Evolutionary conservation across 2,329 filamentous ascomycete species (phyloP).

Genomic region (Diatrype stigma): DNA sequence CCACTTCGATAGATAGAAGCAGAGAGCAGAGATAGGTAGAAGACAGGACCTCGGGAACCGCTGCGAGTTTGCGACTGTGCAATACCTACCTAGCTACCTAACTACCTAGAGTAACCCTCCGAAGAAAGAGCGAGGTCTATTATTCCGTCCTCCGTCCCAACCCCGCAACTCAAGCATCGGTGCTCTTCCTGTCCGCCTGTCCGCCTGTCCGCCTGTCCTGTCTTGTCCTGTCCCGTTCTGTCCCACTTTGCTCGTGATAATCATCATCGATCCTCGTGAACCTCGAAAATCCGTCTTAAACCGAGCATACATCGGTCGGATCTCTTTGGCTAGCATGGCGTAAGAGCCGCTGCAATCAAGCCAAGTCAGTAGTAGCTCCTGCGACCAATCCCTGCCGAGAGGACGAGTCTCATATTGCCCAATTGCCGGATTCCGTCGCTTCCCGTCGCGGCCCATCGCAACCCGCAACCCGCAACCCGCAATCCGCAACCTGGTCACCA

Average conservation of each 20-base stretch:
- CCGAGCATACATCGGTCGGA: conserved; percentile 18
- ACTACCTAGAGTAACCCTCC: neutral
- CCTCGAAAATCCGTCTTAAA: conserved; percentile 31
- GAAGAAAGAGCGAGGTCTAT: too few species aligned
- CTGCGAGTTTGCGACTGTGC: too few species aligned
- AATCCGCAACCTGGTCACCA: neutral
- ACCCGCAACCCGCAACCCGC: neutral
- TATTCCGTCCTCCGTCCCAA: neutral
- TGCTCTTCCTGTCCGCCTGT: neutral
- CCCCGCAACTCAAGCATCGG: neutral
- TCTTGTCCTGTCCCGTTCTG: too few species aligned
- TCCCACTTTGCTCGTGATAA: conserved; percentile 1
- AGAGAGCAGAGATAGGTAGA: neutral
- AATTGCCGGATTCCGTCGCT: neutral
- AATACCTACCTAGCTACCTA: too few species aligned
- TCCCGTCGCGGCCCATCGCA: neutral
- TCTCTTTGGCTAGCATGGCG: neutral
- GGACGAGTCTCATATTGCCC: neutral
- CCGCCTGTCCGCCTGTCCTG: too few species aligned
- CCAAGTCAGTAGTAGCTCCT: neutral
- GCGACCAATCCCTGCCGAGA: neutral
- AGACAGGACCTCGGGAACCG: too few species aligned
- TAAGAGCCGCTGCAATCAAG: neutral
- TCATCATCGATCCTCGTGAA: conserved; percentile 2
- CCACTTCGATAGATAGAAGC: neutral